Evolutionary conservation across 352 stramenopile species (phyloP), one percentile per base, ranked within the genome.

Genomic region (Phytophthora melonis): DNA sequence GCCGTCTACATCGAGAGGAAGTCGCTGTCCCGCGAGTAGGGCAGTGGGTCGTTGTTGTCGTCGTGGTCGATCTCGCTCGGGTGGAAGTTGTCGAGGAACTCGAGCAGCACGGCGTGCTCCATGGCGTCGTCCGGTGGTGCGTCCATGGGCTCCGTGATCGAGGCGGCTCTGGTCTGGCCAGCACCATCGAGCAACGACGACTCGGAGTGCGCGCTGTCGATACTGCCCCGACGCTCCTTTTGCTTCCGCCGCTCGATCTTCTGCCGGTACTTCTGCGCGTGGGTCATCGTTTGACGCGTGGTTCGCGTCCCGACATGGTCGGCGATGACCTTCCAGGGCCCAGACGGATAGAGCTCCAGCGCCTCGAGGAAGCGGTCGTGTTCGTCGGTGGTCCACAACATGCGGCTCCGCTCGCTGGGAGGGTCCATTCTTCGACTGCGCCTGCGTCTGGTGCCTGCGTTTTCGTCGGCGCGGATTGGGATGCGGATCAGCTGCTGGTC

Each of bases 231-330:
- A 3, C 63, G 57, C 27, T 68, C 54, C 50, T 70, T 50, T 45
- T 43, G 34, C 49, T 66, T 50, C 16, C 47, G 45, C 3, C 59
- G 54, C 53, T 77, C 70, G 27, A 83, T 82, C 25, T 68, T 71
- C 67, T 84, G 60, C 2, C 75, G 65, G 56, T 85, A 83, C 49
- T 82, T 82, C 39, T 85, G 78, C 10, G 78, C 75, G 34, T 85
- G 78, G 0, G 75, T 81, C 75, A 79, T 83, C 3, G 70, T 65
- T 43, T 84, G 78, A 4, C 75, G 58, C 3, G 75, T 64, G 36
- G 63, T 79, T 54, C 68, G 54, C 11, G 66, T 79, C 5, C 64
- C 78, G 10, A 84, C 68, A 27, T 76, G 57, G 3, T 66, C 54
- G 7, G 78, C 72, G 21, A 84, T 79, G 21, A 60, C 27, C n/a